A percentile compares a stretch with the other conserved stretches of the same genome.
These are phyloP conservation scores for Toxoplasma gondii DNA, from an alignment of 169 alveolate species.

Conservation along the genomic window DNA sequence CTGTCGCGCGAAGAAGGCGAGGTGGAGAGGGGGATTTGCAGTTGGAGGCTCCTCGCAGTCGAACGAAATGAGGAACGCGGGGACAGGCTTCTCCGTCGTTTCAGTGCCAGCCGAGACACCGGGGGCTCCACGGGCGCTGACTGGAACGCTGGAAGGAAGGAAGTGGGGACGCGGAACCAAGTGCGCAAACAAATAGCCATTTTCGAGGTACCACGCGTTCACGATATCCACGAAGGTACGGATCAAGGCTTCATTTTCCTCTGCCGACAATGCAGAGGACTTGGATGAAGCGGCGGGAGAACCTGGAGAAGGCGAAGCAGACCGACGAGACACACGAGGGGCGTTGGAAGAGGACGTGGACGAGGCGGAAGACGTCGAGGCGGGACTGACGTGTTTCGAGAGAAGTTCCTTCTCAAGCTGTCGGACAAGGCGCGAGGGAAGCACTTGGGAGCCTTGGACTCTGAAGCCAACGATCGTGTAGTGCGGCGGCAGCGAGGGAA, in stretches of 20 bases:
- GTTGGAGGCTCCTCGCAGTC: not conserved
- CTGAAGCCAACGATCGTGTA: slow-evolving; percentile 10
- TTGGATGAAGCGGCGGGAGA: not conserved
- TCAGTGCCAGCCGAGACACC: not conserved
- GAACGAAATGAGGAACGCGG: not conserved
- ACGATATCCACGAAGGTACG: not conserved
- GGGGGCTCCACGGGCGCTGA: not conserved
- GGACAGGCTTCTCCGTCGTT: not conserved
- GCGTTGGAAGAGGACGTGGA: not conserved
- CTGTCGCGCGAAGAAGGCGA: not conserved
- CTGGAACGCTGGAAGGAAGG: not conserved
- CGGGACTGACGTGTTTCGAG: not conserved
- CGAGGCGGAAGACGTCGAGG: not conserved
- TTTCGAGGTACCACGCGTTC: not conserved
- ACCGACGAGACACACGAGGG: too few relatives aligned
- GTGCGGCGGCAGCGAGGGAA: not conserved
- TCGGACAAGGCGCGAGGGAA: not conserved
- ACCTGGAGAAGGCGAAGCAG: not conserved
- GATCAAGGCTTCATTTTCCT: not conserved
- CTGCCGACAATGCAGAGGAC: not conserved
- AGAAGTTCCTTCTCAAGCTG: not conserved
- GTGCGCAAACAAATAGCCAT: slow-evolving; percentile 18
- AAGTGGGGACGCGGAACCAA: not conserved
- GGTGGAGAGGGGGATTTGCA: slow-evolving; percentile 13
- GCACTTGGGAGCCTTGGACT: slow-evolving; percentile 17